Evolutionary conservation across 1,284 basidiomycete genomes (phyloP).

Genomic region (Marasmius tenuissimus): DNA sequence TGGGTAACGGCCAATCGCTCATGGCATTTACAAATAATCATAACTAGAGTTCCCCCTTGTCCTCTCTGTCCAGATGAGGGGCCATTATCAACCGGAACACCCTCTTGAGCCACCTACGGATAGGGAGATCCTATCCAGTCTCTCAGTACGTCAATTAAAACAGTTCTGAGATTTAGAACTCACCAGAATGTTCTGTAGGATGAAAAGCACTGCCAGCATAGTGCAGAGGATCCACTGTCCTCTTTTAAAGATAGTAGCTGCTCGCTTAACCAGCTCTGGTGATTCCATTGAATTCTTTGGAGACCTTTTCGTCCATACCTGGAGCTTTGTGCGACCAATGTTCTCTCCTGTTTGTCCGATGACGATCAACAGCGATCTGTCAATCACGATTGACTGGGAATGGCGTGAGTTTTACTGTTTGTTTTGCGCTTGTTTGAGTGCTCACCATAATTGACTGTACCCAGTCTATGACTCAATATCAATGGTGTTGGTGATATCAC

Average conservation of each 20-base stretch:
- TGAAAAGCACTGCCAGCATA: neutral
- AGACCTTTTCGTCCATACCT: slow-evolving; percentile 3
- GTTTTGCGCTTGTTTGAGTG: too few relatives aligned
- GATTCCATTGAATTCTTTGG: neutral
- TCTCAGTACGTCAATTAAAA: too few relatives aligned
- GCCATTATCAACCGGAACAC: too few relatives aligned
- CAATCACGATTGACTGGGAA: neutral
- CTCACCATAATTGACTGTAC: neutral
- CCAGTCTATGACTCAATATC: neutral
- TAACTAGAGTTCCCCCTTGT: too few relatives aligned
- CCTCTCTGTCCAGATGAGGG: too few relatives aligned
- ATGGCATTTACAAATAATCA: too few relatives aligned
- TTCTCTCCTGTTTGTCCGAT: neutral
- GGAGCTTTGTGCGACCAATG: neutral
- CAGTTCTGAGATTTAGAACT: too few relatives aligned
- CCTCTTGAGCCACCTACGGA: too few relatives aligned
- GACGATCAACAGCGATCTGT: neutral
- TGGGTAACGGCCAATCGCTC: too few relatives aligned
- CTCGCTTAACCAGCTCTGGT: neutral
- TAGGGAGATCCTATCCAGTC: too few relatives aligned
- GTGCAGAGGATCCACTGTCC: neutral
- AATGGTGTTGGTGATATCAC: neutral
- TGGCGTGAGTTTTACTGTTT: neutral
- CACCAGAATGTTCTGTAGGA: neutral
- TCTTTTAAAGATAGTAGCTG: neutral